phyloP scores from a whole-genome alignment of 2,329 filamentous ascomycete genomes.

The Verticillium alfalfae region DNA sequence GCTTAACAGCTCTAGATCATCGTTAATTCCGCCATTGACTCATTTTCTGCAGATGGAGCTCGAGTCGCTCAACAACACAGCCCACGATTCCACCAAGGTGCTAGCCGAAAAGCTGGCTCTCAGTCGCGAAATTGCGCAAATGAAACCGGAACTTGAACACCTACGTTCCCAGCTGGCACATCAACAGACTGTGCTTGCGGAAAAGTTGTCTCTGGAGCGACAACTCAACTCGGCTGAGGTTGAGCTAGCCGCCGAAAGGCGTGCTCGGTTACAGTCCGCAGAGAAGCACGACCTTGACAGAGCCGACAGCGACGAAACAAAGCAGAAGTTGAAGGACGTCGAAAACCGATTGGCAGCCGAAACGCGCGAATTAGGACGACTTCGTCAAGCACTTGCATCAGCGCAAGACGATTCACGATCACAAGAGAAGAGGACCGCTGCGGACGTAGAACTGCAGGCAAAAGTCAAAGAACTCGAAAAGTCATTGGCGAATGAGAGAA shows the following conservation, averaged over 20 bases:
- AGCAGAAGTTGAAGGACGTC: slow-evolving; percentile 25
- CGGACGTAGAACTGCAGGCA: slow-evolving; percentile 31
- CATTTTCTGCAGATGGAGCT: slow-evolving; percentile 57
- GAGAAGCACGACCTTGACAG: slow-evolving; percentile 16
- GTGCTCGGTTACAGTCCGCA: slow-evolving; percentile 12
- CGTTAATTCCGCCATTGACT: neutral
- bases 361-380: slow-evolving; percentile 13
- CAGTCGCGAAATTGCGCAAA: slow-evolving; percentile 41
- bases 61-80: slow-evolving; percentile 59
- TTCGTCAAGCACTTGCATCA: neutral
- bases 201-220: slow-evolving; percentile 75
- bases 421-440: slow-evolving; percentile 30
- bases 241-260: slow-evolving; percentile 73
- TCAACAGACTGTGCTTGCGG: slow-evolving; percentile 65
- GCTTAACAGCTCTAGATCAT: no score
- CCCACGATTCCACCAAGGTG: slow-evolving; percentile 64
- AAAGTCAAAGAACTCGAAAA: slow-evolving; percentile 28
- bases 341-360: slow-evolving; percentile 27
- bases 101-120: slow-evolving; percentile 54
- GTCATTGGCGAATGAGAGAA: slow-evolving; percentile 31
- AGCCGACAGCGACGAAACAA: slow-evolving; percentile 35
- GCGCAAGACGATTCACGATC: neutral
- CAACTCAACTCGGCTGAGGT: slow-evolving; percentile 73
- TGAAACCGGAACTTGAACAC: slow-evolving; percentile 53
- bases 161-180: slow-evolving; percentile 47